Evolutionary conservation across 306 rosid genomes (phyloP), one percentile per base, ranked within the genome.

Genomic region (Senna tora): DNA sequence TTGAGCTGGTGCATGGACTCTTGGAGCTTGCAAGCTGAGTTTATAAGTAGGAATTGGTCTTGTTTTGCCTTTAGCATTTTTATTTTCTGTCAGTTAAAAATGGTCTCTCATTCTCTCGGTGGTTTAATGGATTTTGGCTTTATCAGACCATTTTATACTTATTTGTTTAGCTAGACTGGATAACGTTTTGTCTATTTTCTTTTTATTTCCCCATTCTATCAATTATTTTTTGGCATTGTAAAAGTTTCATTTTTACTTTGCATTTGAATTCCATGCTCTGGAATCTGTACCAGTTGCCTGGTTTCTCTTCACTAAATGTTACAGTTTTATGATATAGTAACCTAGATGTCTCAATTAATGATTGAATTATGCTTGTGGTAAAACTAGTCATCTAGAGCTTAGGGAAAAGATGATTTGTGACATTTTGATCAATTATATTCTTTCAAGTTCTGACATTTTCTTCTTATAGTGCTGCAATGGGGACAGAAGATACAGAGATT

Each of bases 401-500:
- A 9, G 12, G 45, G 53, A 16, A 62, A 42, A 60, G 28, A 64
- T 73, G 46, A 60, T 59, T 42, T 65, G 57, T 16, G 64, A 36
- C 49, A 36, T 36, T 36, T 55, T 32, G 60, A 43, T 20, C 64
- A 53, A 70, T 4, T 36, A 25, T 36, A 36, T 36, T 36, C 7
- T 36, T 59, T 61, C 53, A 41, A 45, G 39, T 46, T 60, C 53
- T 64, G 20, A 64, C 12, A 42, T 25, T 22, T 13, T 54, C 43
- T 21, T 43, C 64, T 74, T 84, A 32, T 67, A 89, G 96, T 69
- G 83, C 80, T 69, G 83, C 80, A 64, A 95, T 89, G 97, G 96
- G 81, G 41, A 73, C 79, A 45, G 96, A 88, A 81, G 99, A 82
- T 46, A 68, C 95, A 6, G 96, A 95, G 75, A 84, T 87, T 78